Base-by-base conservation (phyloP, 2,329 filamentous ascomycete species). In the Verticillium isaacii region DNA sequence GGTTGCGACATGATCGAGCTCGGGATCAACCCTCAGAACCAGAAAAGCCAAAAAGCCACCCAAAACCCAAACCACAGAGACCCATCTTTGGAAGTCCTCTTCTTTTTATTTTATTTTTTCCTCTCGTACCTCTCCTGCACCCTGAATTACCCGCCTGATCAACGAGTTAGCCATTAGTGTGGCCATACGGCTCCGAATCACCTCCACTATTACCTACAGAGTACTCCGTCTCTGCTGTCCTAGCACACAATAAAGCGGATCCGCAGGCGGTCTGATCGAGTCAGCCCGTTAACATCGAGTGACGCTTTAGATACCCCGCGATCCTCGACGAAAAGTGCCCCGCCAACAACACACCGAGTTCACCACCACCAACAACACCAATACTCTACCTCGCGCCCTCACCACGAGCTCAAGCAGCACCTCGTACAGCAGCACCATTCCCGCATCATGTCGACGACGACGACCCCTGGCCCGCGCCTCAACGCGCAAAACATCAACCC, bases 401-500 rank as follows among this genome's bases (percentile, higher is more conserved):
- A 12, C 19, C 45, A 23, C n/a, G 3, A 12, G 29, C 29, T 29
- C 45, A 23, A 50, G 45, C n/a, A 45, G 14, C 39, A 5, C 29
- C 29, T 29, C 29, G 29, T 29, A 17, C 39, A 45, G 39, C 45
- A 50, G 19, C n/a, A 32, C 62, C 61, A 66, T 61, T 63, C 56
- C 60, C 69, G 73, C 68, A 74, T 65, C 66, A 76, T 74, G 72
- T 75, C 74, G 65, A 72, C 76, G 67, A 72, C 69, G 9, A 36
- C 34, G 58, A 69, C 66, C 61, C 66, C 73, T 61, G 68, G 66
- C 65, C 74, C 77, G 68, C 74, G 80, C 66, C 82, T 99, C 69
- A 90, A 84, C 70, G 82, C 91, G 71, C 83, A 92, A 77, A 97
- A 95, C 81, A 96, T 99, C 83, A 99, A 98, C 81, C 91, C 87